These are phyloP conservation scores for Neopestalotiopsis sp. DNA, from an alignment of 2,329 filamentous ascomycete species.

Conservation along the genomic window DNA sequence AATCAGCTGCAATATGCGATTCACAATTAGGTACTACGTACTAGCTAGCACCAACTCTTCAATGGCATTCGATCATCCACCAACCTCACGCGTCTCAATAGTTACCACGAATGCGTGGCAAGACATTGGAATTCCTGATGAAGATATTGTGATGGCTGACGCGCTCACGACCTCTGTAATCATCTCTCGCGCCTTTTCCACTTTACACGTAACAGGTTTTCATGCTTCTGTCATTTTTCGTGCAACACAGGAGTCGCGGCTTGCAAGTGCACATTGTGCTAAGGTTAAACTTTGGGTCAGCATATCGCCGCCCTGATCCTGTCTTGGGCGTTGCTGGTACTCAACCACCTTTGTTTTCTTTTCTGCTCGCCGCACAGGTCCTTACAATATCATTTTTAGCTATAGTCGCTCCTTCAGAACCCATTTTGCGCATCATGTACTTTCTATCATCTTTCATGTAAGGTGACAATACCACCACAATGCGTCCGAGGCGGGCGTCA, in stretches of 20 bases:
- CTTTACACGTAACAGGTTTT: slow-evolving; percentile 3
- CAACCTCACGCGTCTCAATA: slow-evolving; percentile 3
- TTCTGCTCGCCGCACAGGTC: background rate
- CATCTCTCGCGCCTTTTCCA: background rate
- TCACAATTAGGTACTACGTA: background rate
- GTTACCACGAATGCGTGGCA: slow-evolving; percentile 1
- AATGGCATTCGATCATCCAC: slow-evolving; percentile 16
- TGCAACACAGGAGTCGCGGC: background rate
- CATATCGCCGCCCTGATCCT: slow-evolving; percentile 4
- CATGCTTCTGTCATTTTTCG: background rate
- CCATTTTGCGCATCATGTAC: slow-evolving; percentile 5
- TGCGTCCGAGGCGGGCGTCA: slow-evolving; percentile 30
- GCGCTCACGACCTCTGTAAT: background rate
- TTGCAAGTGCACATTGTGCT: background rate
- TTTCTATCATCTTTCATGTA: slow-evolving; percentile 3
- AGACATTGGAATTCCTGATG: slow-evolving; percentile 17
- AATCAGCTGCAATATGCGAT: background rate
- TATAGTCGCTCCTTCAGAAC: slow-evolving; percentile 12
- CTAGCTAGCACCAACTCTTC: background rate
- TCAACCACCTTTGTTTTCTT: slow-evolving; percentile 11
- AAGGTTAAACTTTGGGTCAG: slow-evolving; percentile 8
- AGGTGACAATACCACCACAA: background rate
- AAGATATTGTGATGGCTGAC: background rate
- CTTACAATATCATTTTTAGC: background rate
- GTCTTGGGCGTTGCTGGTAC: background rate